Evolutionary conservation across 129 eudicot genomes (phyloP), one percentile per base, ranked within the genome.

Genomic region (Chrysanthemum seticuspe): DNA sequence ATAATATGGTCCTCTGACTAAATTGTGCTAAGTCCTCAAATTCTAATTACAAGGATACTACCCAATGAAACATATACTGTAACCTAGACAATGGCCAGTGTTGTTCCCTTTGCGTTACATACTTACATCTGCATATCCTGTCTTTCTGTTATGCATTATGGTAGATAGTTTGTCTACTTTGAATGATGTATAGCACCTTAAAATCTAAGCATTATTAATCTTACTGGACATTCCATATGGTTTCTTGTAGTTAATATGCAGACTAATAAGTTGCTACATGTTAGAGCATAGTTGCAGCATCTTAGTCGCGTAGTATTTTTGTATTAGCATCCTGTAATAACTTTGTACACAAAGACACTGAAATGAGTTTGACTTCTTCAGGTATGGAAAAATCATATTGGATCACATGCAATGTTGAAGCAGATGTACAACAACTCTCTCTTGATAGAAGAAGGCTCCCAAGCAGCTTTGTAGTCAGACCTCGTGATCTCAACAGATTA

Each of bases 381-480:
- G 98, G 98, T 60, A 86, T 94, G 89, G 88, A 70, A 74, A 94
- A 94, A 80, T 67, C 97, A 59, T 94, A 90, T 68, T 94, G 96
- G 97, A 86, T 90, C 71, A 84, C 90, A 70, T 94, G 99, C 91
- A 94, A 94, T 79, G 83, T 94, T 65, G 99, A 94, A 79, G 96
- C 99, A 73, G 99, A 94, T 62, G 81, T 90, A 67, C 99, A 94
- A 76, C 96, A 90, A 27, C 85, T 94, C 55, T 90, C 97, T 72
- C 88, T 90, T 52, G 99, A 94, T 71, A 85, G 90, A 79, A 87
- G 91, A 78, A 88, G 72, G 78, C 89, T 94, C 47, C 96, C 91
- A 50, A 94, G 96, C 88, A 90, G 84, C 79, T 88, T 94, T 74
- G 96, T 88, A 47, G 96, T 88, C 50, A 84, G 94, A 71, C 99